phyloP scores from a whole-genome alignment of 495 filamentous ascomycete genomes.

The Beverwykella pulmonaria region DNA sequence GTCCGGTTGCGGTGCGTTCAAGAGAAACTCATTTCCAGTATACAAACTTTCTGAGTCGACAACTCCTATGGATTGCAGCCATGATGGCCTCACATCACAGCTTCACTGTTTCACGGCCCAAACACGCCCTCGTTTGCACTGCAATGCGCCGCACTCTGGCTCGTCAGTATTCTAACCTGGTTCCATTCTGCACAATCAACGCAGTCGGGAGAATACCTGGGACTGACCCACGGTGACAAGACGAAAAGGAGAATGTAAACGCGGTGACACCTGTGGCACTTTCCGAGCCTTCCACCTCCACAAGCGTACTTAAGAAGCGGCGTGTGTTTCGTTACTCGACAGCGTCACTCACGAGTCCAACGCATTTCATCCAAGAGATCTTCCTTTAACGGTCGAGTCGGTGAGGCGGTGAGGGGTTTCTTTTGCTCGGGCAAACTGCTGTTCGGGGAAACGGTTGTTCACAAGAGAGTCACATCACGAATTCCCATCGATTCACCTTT shows the following conservation, averaged over 20 bases:
- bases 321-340: constrained; percentile 22
- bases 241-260: constrained; percentile 22
- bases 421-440: no score
- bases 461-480: background rate
- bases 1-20: background rate
- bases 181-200: background rate
- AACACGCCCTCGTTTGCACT: constrained; percentile 1
- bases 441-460: background rate
- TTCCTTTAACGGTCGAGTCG: background rate
- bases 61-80: background rate
- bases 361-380: constrained; percentile 1
- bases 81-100: background rate
- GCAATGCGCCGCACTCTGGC: constrained; percentile 1
- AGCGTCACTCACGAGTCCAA: background rate
- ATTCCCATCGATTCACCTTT: background rate
- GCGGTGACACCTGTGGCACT: constrained; percentile 19
- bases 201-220: background rate
- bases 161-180: background rate
- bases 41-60: background rate
- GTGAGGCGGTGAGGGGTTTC: constrained; percentile 11
- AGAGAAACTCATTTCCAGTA: background rate
- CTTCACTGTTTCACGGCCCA: constrained; percentile 10
- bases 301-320: background rate
- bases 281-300: background rate
- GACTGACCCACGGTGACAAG: background rate